These are phyloP conservation scores for Lobosporangium transversale DNA, from an alignment of 192 early-diverging fungal genomes.

Conservation along the genomic window DNA sequence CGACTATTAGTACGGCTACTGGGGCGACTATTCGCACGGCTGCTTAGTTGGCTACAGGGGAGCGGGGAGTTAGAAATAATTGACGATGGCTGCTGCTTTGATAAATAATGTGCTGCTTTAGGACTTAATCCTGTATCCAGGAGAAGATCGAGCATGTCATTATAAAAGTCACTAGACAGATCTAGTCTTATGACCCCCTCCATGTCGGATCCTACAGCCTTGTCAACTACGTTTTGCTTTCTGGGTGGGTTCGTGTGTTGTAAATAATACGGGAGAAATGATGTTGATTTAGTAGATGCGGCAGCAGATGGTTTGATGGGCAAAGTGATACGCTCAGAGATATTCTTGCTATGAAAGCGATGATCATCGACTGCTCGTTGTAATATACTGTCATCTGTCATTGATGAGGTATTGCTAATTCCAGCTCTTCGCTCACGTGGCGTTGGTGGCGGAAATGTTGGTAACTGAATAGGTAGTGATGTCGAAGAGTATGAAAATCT, in stretches of 20 bases:
- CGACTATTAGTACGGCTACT: neutral
- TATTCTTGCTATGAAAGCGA: neutral
- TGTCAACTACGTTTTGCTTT: neutral
- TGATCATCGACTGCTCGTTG: neutral
- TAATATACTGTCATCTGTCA: neutral
- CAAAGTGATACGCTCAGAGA: neutral
- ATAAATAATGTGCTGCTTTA: neutral
- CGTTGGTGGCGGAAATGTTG: slow-evolving; percentile 8
- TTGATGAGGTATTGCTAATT: neutral
- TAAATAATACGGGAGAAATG: neutral
- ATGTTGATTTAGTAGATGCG: neutral
- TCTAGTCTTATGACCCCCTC: too few relatives aligned
- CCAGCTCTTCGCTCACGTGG: slow-evolving; percentile 7
- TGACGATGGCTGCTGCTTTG: neutral
- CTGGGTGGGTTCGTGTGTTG: neutral
- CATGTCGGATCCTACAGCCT: too few relatives aligned
- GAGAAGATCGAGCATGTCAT: slow-evolving; percentile 19
- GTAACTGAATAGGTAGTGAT: slow-evolving; percentile 11
- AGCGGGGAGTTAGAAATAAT: neutral
- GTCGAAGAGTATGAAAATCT: neutral
- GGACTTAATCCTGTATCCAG: neutral
- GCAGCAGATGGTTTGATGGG: neutral
- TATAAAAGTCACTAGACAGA: slow-evolving; percentile 7
- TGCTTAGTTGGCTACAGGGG: neutral
- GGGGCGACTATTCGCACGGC: neutral